phyloP scores from a whole-genome alignment of 169 alveolate genomes.

The Cryptosporidium viatorum region DNA sequence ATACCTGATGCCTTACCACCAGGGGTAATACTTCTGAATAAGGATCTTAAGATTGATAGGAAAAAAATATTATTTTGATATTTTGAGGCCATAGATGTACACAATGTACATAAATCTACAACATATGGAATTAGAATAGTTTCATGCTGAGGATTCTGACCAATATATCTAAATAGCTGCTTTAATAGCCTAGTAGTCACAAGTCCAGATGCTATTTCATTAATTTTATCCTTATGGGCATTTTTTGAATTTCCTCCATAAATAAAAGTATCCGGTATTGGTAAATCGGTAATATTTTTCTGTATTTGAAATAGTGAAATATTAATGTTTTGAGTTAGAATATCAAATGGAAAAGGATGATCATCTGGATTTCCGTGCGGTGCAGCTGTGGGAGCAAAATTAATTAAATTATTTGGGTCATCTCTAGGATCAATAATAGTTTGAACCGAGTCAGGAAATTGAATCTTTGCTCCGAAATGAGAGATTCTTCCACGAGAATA shows the following conservation, averaged over 20 bases:
- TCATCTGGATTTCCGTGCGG: conserved; percentile 71
- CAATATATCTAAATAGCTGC: conserved; percentile 69
- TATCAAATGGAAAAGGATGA: conserved; percentile 58
- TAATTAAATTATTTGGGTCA: conserved; percentile 52
- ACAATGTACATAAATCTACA: conserved; percentile 41
- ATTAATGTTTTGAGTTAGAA: conserved; percentile 67
- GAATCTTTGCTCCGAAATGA: conserved; percentile 10
- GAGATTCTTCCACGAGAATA: conserved; percentile 74
- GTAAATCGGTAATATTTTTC: conserved; percentile 29
- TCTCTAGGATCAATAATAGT: conserved; percentile 68
- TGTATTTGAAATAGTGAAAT: conserved; percentile 45
- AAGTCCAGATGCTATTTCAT: conserved; percentile 52
- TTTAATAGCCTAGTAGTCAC: conserved; percentile 55
- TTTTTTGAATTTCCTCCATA: conserved; percentile 18
- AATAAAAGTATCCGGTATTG: conserved; percentile 63
- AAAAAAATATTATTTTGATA: conserved; percentile 41
- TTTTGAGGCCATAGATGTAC: conserved; percentile 63
- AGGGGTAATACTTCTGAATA: conserved; percentile 72
- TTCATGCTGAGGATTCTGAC: conserved; percentile 71
- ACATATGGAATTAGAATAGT: conserved; percentile 54
- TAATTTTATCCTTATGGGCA: neutral
- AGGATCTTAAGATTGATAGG: conserved; percentile 43
- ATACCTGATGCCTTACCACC: conserved; percentile 76
- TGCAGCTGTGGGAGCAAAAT: conserved; percentile 75
- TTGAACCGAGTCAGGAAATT: neutral